These are phyloP conservation scores for Bromus sterilis DNA, from an alignment of 176 grass and related monocot species.

Conservation along the genomic window DNA sequence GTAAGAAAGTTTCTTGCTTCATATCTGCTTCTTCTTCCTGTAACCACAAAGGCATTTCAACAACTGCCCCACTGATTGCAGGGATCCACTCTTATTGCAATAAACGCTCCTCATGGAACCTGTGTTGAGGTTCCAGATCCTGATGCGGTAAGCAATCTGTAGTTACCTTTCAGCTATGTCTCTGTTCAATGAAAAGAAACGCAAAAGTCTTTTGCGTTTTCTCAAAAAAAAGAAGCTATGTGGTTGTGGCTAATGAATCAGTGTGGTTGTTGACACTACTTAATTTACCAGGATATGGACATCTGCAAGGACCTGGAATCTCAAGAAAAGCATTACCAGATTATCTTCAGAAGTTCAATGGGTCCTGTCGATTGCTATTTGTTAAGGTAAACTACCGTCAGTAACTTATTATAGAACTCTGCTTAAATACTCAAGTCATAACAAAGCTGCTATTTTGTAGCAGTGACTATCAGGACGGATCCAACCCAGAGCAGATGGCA, in stretches of 20 bases:
- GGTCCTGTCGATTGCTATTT: conserved; percentile 84
- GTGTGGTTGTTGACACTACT: conserved; percentile 7
- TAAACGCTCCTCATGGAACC: conserved; percentile 89
- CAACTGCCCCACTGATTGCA: conserved; percentile 31
- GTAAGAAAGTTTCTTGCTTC: conserved; percentile 24
- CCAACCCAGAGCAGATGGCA: conserved; percentile 1
- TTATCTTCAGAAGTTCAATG: conserved; percentile 79
- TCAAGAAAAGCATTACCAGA: conserved; percentile 55
- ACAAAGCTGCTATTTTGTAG: background rate
- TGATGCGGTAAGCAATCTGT: conserved; percentile 41
- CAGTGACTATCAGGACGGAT: conserved; percentile 46
- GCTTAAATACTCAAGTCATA: background rate
- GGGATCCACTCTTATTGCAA: conserved; percentile 64
- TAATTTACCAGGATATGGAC: conserved; percentile 45
- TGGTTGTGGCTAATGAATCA: background rate
- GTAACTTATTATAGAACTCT: conserved; percentile 2
- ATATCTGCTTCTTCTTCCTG: conserved; percentile 16
- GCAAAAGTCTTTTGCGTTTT: no score
- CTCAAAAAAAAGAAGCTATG: no score
- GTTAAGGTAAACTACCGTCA: conserved; percentile 40
- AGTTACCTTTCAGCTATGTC: background rate
- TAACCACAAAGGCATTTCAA: conserved; percentile 9
- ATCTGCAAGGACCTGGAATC: conserved; percentile 33
- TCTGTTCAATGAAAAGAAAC: no score
- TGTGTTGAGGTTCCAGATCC: conserved; percentile 86